Evolutionary conservation across 345 rosid genomes (phyloP), one percentile per base, ranked within the genome.

Genomic region (Brassica carinata): DNA sequence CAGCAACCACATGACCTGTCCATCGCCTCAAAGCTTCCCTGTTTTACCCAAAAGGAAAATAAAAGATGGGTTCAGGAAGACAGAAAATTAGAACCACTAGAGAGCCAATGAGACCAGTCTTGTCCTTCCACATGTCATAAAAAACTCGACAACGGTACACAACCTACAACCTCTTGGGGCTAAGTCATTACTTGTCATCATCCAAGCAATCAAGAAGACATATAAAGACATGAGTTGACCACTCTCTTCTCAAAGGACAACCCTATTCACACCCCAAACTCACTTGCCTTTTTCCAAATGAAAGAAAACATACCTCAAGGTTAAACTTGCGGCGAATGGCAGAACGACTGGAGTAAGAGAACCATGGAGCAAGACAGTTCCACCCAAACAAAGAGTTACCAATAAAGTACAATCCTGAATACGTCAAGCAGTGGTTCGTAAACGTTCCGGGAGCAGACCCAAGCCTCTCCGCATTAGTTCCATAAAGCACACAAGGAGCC

Each of bases 381-480:
- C 91, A 80, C 8, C 98, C 91, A 62, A 86, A 90, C 66, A 89
- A 57, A 43, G 86, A 75, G 5, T 85, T 86, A 26, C 97, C 97
- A 8, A 94, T 80, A 84, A 94, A 78, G 87, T 85, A 94, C 17
- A 94, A 84, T 67, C 92, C 92, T 27, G 86, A 69, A 82, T 94
- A 94, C 5, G 92, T 80, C 85, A 91, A 80, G 82, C 99, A 91
- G 67, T 91, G 97, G 76, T 77, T 87, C n/a, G 96, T 80, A 84
- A 95, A 95, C 31, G 92, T 88, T 76, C 96, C 97, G 0, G 94
- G 85, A 63, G 83, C 77, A 66, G 96, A 88, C 13, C 90, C 92
- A 73, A 95, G 91, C 78, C 99, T 90, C 88, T 93, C 99, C n/a
- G 79, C 96, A 81, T 93, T 93, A 76, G 88, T 89, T 82, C 99